Conservation (phyloP, 176 grass and related monocot species). For the Saccharum officinarum region DNA sequence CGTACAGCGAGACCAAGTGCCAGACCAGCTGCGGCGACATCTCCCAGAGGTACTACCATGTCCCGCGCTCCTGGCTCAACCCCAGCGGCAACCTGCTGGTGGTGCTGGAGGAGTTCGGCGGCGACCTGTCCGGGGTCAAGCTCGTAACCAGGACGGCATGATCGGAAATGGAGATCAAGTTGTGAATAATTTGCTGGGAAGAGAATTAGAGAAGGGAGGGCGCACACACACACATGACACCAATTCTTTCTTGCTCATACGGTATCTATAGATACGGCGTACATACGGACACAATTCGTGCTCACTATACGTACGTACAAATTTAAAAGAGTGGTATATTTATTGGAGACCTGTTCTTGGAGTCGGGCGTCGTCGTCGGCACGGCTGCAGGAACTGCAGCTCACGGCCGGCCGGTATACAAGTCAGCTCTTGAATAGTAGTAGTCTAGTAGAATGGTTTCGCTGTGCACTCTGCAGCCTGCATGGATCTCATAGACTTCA, state of each 20-base stretch:
- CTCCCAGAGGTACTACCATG: slow-evolving; percentile 88
- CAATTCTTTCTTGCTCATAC: slow-evolving; percentile 37
- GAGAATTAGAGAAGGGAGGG: slow-evolving; percentile 3
- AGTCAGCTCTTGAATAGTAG: background rate
- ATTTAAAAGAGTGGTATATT: background rate
- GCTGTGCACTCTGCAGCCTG: background rate
- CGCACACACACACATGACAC: background rate
- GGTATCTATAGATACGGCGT: slow-evolving; percentile 36
- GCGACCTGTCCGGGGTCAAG: slow-evolving; percentile 68
- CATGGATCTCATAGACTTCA: background rate
- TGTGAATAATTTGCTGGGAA: slow-evolving; percentile 33
- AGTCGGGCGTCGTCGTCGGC: background rate
- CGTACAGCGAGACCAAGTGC: slow-evolving; percentile 76
- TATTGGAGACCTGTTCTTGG: slow-evolving; percentile 13
- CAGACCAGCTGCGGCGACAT: slow-evolving; percentile 68
- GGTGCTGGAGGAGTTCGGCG: slow-evolving; percentile 81
- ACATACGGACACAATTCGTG: slow-evolving; percentile 28
- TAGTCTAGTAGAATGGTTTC: slow-evolving; percentile 8
- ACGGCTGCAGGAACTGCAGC: slow-evolving; percentile 39
- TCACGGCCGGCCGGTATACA: background rate
- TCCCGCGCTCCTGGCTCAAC: slow-evolving; percentile 82
- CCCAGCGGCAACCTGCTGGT: slow-evolving; percentile 78
- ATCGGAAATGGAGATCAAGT: background rate
- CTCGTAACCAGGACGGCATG: slow-evolving; percentile 63
- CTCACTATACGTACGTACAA: slow-evolving; percentile 1